Evolutionary conservation across 129 eudicot species (phyloP).

Genomic region (Apium graveolens): DNA sequence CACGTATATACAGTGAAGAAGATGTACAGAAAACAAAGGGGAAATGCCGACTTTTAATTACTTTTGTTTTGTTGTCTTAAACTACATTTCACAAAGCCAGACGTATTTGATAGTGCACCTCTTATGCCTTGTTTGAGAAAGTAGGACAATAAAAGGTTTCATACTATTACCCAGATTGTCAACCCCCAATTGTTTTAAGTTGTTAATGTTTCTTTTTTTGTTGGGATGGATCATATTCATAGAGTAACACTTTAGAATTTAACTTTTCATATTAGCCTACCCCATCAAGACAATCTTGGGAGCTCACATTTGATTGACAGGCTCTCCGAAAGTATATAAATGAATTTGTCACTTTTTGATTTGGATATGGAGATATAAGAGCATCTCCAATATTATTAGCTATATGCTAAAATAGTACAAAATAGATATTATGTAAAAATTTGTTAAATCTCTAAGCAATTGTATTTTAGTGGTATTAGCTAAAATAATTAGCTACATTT

Average conservation of each 20-base stretch:
- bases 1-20: neutral
- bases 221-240: neutral
- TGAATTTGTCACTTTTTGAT: neutral
- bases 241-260: neutral
- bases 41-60: slow-evolving; percentile 10
- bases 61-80: neutral
- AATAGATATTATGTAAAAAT: too few species aligned
- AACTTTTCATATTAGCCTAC: neutral
- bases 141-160: neutral
- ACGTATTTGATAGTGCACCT: neutral
- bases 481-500: too few species aligned
- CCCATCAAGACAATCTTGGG: neutral
- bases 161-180: slow-evolving; percentile 1
- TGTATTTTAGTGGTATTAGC: too few species aligned
- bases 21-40: neutral
- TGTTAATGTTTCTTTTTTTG: neutral
- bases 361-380: too few species aligned
- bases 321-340: neutral
- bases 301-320: neutral
- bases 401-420: too few species aligned
- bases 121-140: neutral
- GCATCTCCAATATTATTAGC: too few species aligned
- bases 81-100: too few species aligned
- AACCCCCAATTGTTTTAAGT: neutral
- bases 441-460: too few species aligned